phyloP scores from a whole-genome alignment of 2,329 filamentous ascomycete genomes.

The Aspergillus clavatus region DNA sequence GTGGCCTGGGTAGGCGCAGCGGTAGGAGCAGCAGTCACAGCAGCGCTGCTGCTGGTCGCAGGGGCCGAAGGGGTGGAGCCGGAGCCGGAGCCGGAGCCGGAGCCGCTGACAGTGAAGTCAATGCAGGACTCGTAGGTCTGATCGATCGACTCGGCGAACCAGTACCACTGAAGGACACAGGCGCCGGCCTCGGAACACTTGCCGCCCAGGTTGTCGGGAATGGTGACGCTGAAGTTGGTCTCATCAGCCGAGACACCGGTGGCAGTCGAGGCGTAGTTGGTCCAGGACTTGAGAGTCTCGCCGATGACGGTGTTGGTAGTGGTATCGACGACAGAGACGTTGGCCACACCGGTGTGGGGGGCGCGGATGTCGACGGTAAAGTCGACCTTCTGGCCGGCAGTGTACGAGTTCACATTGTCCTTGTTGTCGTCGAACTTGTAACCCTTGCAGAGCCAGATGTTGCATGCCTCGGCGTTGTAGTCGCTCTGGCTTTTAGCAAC shows the following conservation, averaged over 20 bases:
- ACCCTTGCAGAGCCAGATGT: slow-evolving; percentile 56
- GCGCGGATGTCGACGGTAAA: slow-evolving; percentile 44
- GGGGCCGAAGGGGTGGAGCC: slow-evolving; percentile 10
- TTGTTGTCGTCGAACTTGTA: slow-evolving; percentile 54
- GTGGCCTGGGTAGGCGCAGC: slow-evolving; percentile 7
- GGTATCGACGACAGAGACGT: slow-evolving; percentile 48
- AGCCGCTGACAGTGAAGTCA: slow-evolving; percentile 28
- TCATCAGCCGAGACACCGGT: slow-evolving; percentile 24
- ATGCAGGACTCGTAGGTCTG: slow-evolving; percentile 36
- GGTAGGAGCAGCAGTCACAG: slow-evolving; percentile 9
- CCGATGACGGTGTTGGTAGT: slow-evolving; percentile 39
- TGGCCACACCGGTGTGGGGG: slow-evolving; percentile 46
- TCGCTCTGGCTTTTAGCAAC: slow-evolving; percentile 45
- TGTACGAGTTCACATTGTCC: slow-evolving; percentile 50
- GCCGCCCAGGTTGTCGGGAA: slow-evolving; percentile 25
- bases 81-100: slow-evolving; percentile 13
- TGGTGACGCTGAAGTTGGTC: slow-evolving; percentile 29
- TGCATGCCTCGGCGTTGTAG: slow-evolving; percentile 46
- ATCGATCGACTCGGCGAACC: slow-evolving; percentile 30
- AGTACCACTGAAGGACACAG: slow-evolving; percentile 36
- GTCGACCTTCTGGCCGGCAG: slow-evolving; percentile 42
- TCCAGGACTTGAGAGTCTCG: slow-evolving; percentile 29
- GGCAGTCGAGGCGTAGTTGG: slow-evolving; percentile 27
- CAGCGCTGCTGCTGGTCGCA: slow-evolving; percentile 11
- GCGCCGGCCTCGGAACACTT: slow-evolving; percentile 26